Percentiles rank a stretch among this genome's conserved stretches.
Conservation (phyloP, 1,284 basidiomycete genomes). For the Ustilago sp. region DNA sequence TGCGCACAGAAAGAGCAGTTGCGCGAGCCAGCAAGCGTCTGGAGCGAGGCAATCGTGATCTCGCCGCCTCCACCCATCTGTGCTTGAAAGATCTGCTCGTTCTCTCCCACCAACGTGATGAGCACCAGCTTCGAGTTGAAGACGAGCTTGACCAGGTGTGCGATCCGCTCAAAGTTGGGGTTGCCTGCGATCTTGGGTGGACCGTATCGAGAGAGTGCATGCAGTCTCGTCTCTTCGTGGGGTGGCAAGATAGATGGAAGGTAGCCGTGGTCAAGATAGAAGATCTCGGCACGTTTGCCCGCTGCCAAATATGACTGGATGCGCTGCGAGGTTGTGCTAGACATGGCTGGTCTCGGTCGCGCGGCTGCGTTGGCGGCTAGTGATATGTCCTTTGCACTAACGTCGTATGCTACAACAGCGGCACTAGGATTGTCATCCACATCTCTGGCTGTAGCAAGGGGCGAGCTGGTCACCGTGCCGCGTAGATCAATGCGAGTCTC, state of each 20-base stretch:
- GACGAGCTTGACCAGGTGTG: conserved; percentile 87
- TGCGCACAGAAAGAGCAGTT: conserved; percentile 84
- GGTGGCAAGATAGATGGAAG: conserved; percentile 62
- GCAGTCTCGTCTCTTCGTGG: conserved; percentile 54
- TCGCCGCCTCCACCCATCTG: conserved; percentile 74
- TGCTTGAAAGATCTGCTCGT: conserved; percentile 87
- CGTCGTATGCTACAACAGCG: conserved; percentile 13
- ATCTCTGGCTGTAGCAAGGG: conserved; percentile 11
- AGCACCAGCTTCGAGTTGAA: conserved; percentile 88
- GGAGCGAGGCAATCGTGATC: conserved; percentile 39
- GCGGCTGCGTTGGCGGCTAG: conserved; percentile 35
- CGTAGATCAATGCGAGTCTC: conserved; percentile 56
- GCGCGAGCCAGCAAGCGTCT: conserved; percentile 72
- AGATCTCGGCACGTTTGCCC: conserved; percentile 58
- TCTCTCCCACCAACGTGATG: conserved; percentile 83
- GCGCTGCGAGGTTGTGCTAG: conserved; percentile 37
- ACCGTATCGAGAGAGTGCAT: conserved; percentile 61
- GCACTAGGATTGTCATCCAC: background rate
- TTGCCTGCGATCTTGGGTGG: conserved; percentile 74
- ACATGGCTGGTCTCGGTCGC: conserved; percentile 17
- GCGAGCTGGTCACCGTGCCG: conserved; percentile 45
- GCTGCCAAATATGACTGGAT: conserved; percentile 55
- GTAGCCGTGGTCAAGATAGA: conserved; percentile 61
- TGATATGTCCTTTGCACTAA: conserved; percentile 32
- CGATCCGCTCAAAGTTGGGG: conserved; percentile 90